phyloP scores from a whole-genome alignment of 805 yeast genomes.

The Wickerhamiella alocasiicola region DNA sequence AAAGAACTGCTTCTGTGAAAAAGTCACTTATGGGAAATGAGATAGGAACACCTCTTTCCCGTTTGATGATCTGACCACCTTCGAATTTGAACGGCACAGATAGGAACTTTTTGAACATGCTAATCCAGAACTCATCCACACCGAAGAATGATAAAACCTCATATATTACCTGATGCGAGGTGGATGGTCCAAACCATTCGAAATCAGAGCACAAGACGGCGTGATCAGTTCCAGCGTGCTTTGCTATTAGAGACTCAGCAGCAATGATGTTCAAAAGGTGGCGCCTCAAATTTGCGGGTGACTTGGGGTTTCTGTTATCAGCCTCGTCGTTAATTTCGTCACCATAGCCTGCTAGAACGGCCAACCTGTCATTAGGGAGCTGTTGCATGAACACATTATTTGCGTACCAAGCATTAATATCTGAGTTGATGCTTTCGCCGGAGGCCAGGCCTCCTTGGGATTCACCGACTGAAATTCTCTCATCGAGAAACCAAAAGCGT shows the following conservation, averaged over 20 bases:
- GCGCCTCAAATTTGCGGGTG: background rate
- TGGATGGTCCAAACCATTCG: slow-evolving; percentile 12
- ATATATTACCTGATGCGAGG: slow-evolving; percentile 1
- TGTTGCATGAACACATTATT: background rate
- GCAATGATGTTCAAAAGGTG: background rate
- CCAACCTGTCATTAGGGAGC: background rate
- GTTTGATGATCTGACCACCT: background rate
- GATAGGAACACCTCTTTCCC: slow-evolving; percentile 3
- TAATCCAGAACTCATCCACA: slow-evolving; percentile 2
- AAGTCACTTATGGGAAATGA: background rate
- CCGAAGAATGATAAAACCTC: slow-evolving; percentile 1
- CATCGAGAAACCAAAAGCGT: background rate
- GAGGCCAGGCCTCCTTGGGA: no score
- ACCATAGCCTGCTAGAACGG: background rate
- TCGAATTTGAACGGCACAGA: background rate
- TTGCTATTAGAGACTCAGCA: background rate
- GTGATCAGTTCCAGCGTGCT: background rate
- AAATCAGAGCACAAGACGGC: slow-evolving; percentile 7
- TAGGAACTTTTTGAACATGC: background rate
- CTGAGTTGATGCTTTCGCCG: background rate
- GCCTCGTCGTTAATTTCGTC: background rate
- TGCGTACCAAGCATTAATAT: background rate
- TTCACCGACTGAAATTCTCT: background rate
- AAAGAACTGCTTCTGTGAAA: slow-evolving; percentile 1
- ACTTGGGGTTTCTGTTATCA: background rate